phyloP scores from a whole-genome alignment of 805 yeast genomes.

The Sporopachydermia lactativora region DNA sequence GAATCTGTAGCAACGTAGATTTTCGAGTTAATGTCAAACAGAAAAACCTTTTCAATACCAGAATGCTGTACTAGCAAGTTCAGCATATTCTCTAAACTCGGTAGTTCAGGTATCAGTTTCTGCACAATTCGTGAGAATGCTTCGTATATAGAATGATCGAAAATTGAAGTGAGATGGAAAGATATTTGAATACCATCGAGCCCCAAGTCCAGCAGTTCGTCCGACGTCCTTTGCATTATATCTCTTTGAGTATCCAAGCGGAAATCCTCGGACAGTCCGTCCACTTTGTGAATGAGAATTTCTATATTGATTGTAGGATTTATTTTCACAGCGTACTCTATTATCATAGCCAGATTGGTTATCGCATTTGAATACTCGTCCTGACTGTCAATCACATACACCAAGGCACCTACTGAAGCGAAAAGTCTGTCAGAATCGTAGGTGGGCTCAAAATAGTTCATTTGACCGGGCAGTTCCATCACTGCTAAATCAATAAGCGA shows the following conservation, averaged over 20 bases:
- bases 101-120: slow-evolving; percentile 77
- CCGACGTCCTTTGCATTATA: slow-evolving; percentile 91
- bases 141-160: slow-evolving; percentile 91
- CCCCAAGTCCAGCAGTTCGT: slow-evolving; percentile 80
- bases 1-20: slow-evolving; percentile 94
- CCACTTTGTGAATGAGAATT: slow-evolving; percentile 89
- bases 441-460: slow-evolving; percentile 76
- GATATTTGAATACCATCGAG: slow-evolving; percentile 84
- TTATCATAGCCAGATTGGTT: slow-evolving; percentile 76
- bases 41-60: slow-evolving; percentile 81
- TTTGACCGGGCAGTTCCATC: slow-evolving; percentile 91
- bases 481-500: slow-evolving; percentile 79
- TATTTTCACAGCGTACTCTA: slow-evolving; percentile 72
- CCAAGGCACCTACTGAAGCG: slow-evolving; percentile 74
- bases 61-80: slow-evolving; percentile 83
- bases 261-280: slow-evolving; percentile 88
- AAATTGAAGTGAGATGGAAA: slow-evolving; percentile 84
- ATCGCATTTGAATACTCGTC: slow-evolving; percentile 91
- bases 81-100: slow-evolving; percentile 75
- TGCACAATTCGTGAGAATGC: slow-evolving; percentile 91
- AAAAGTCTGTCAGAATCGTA: slow-evolving; percentile 70
- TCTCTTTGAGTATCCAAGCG: slow-evolving; percentile 91
- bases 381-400: slow-evolving; percentile 89
- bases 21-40: slow-evolving; percentile 85
- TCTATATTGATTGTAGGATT: slow-evolving; percentile 83